Evolutionary conservation across 1,284 basidiomycete species (phyloP).

Genomic region (Retiboletus flavoniger): DNA sequence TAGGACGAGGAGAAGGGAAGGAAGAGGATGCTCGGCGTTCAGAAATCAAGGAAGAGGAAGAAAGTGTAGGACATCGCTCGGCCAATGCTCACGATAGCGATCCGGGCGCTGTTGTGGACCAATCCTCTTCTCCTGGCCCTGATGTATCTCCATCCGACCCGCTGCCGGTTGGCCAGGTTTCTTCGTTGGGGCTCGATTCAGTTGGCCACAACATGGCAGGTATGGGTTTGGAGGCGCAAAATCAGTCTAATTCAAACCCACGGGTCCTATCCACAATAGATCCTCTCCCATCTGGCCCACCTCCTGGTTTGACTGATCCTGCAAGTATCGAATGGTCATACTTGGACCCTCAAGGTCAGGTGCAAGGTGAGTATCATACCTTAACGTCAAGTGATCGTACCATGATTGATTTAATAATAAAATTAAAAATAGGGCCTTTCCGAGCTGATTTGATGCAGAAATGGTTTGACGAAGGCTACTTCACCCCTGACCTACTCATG

Average conservation of each 20-base stretch:
- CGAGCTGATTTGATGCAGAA: slow-evolving; percentile 90
- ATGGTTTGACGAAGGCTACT: slow-evolving; percentile 93
- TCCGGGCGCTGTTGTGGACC: slow-evolving; percentile 8
- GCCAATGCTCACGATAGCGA: slow-evolving; percentile 10
- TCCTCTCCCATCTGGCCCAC: slow-evolving; percentile 34
- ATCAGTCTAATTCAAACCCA: slow-evolving; percentile 5
- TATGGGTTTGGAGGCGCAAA: slow-evolving; percentile 21
- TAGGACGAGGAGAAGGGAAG: slow-evolving; percentile 41
- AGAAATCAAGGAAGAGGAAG: slow-evolving; percentile 61
- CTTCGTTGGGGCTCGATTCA: slow-evolving; percentile 11
- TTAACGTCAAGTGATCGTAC: not conserved
- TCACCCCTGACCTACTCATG: slow-evolving; percentile 82
- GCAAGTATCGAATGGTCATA: slow-evolving; percentile 85
- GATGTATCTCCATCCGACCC: slow-evolving; percentile 12
- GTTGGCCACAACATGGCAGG: slow-evolving; percentile 12
- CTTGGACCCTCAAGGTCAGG: slow-evolving; percentile 83
- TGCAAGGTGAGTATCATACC: slow-evolving; percentile 66
- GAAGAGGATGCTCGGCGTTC: slow-evolving; percentile 42
- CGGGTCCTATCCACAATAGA: slow-evolving; percentile 18
- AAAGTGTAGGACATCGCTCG: slow-evolving; percentile 36
- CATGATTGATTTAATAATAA: slow-evolving; percentile 12
- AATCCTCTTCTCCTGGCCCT: slow-evolving; percentile 10
- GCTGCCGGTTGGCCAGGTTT: slow-evolving; percentile 5
- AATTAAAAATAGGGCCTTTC: slow-evolving; percentile 77
- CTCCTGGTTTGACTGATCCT: slow-evolving; percentile 56